Conservation (phyloP, 345 rosid species). For the Arabidopsis arenosa region DNA sequence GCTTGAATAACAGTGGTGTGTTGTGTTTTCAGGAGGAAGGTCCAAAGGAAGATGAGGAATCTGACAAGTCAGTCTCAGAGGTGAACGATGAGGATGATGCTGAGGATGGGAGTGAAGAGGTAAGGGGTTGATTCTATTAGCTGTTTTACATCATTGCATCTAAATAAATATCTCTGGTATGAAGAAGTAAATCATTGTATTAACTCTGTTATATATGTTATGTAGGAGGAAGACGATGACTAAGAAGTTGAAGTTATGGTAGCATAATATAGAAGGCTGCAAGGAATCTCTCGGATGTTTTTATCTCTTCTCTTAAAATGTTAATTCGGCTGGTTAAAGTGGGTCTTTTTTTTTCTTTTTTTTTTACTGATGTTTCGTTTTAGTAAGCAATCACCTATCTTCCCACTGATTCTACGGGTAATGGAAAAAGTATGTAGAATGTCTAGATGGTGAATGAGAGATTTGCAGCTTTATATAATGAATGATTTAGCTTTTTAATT, state of each 20-base stretch:
- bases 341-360: not conserved
- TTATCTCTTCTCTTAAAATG: conserved; percentile 21
- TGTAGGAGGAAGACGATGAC: conserved; percentile 83
- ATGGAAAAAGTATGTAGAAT: conserved; percentile 30
- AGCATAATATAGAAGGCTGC: conserved; percentile 46
- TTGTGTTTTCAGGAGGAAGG: conserved; percentile 65
- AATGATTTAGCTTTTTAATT: conserved; percentile 4
- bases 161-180: not conserved
- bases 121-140: not conserved
- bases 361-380: conserved; percentile 22
- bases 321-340: conserved; percentile 21
- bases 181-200: not conserved
- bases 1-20: conserved; percentile 1
- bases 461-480: conserved; percentile 37
- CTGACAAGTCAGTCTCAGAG: conserved; percentile 94
- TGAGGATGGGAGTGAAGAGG: conserved; percentile 84
- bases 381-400: conserved; percentile 33
- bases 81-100: conserved; percentile 89
- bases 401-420: conserved; percentile 38
- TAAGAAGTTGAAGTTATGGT: conserved; percentile 54
- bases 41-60: conserved; percentile 77
- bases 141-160: not conserved
- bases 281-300: conserved; percentile 20
- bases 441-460: conserved; percentile 45
- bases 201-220: not conserved